These are phyloP conservation scores for Colletotrichum cuscutae DNA, from an alignment of 2,329 filamentous ascomycete genomes.

Conservation along the genomic window DNA sequence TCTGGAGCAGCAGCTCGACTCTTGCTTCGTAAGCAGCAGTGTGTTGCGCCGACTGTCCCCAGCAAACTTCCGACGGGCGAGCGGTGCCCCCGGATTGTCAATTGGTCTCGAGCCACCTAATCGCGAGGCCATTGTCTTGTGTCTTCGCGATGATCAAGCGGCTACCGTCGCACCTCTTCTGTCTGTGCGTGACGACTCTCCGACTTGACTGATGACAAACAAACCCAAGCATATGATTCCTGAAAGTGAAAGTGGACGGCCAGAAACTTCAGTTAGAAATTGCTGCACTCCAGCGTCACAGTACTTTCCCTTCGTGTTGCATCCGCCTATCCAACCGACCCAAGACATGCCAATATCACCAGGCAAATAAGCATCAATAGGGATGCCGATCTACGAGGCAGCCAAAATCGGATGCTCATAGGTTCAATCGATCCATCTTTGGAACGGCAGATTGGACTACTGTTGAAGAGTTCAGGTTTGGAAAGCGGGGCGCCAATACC, in stretches of 20 bases:
- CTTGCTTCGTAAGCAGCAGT: background rate
- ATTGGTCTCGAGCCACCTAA: background rate
- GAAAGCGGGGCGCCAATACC: constrained; percentile 17
- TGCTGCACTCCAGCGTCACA: background rate
- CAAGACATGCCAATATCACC: background rate
- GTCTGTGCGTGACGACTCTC: constrained; percentile 9
- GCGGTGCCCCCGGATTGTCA: background rate
- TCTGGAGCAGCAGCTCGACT: background rate
- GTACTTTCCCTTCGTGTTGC: background rate
- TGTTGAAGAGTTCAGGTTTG: constrained; percentile 3
- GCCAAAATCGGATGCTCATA: background rate
- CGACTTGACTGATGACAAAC: background rate
- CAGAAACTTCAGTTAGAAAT: background rate
- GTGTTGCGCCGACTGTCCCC: background rate
- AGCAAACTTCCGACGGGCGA: constrained; percentile 1
- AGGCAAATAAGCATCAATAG: constrained; percentile 7
- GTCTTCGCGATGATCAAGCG: background rate
- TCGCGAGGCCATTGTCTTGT: background rate
- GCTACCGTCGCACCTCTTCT: background rate
- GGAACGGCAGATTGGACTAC: constrained; percentile 15
- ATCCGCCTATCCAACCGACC: background rate
- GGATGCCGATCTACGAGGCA: constrained; percentile 13
- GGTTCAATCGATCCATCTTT: constrained; percentile 17
- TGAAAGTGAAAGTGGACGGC: background rate
- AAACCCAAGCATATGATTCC: background rate